These are phyloP conservation scores for Achaetomium macrosporum DNA, from an alignment of 2,329 filamentous ascomycete genomes.

Conservation along the genomic window DNA sequence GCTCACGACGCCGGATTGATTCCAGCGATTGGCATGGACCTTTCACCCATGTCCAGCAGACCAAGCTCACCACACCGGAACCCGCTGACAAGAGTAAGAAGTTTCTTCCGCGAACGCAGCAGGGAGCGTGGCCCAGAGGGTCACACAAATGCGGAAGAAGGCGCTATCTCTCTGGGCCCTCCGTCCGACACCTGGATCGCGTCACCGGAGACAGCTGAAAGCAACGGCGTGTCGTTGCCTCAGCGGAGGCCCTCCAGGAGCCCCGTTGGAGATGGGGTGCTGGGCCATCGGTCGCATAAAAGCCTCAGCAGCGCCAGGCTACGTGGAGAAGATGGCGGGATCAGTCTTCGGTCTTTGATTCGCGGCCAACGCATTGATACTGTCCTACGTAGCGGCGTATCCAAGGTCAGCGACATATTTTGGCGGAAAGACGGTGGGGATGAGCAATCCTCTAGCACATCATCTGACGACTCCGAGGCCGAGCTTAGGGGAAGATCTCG, in stretches of 20 bases:
- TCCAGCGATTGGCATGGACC: conserved; percentile 54
- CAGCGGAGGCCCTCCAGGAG: conserved; percentile 34
- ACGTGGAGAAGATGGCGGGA: conserved; percentile 41
- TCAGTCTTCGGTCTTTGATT: conserved; percentile 65
- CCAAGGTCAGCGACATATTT: conserved; percentile 50
- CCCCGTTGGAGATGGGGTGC: conserved; percentile 35
- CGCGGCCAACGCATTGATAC: conserved; percentile 71
- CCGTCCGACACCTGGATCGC: conserved; percentile 28
- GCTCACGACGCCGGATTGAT: conserved; percentile 44
- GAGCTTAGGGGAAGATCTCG: conserved; percentile 38
- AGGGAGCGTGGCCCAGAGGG: conserved; percentile 38
- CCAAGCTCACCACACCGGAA: conserved; percentile 58
- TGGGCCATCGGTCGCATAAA: conserved; percentile 42
- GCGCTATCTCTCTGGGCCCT: conserved; percentile 22
- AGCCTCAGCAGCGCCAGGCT: conserved; percentile 45
- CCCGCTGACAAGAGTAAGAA: conserved; percentile 50
- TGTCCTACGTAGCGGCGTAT: conserved; percentile 56
- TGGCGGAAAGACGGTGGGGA: conserved; percentile 48
- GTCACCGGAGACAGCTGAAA: conserved; percentile 26
- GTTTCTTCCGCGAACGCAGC: conserved; percentile 50
- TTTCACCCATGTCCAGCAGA: conserved; percentile 59
- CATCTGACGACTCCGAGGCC: conserved; percentile 45
- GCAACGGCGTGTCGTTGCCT: conserved; percentile 23
- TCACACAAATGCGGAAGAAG: conserved; percentile 31
- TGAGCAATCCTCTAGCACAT: conserved; percentile 34